Evolutionary conservation across 768 basidiomycete species (phyloP).

Genomic region (Leucocoprinus birnbaumii): DNA sequence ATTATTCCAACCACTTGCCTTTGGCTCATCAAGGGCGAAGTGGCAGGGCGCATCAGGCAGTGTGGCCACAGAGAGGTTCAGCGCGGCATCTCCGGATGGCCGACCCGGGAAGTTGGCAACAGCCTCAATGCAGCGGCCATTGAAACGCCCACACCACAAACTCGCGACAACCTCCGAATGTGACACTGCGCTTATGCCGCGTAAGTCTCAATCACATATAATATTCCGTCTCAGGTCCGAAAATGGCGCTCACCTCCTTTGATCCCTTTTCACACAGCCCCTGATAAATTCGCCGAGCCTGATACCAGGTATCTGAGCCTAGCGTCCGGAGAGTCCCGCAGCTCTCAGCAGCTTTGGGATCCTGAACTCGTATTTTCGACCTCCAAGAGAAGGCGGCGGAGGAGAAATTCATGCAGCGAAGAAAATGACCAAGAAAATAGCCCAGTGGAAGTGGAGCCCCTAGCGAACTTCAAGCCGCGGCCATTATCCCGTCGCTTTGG

Average conservation of each 20-base stretch:
- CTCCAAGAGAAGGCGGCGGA: constrained; percentile 15
- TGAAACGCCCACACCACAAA: constrained; percentile 1
- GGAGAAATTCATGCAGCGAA: constrained; percentile 14
- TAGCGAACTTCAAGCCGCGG: constrained; percentile 20
- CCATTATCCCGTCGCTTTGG: constrained; percentile 32
- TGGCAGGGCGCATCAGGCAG: constrained; percentile 14
- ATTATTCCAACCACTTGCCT: constrained; percentile 33
- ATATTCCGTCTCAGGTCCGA: not conserved
- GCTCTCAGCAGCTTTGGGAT: constrained; percentile 15
- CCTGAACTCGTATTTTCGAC: constrained; percentile 13
- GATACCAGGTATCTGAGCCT: not conserved
- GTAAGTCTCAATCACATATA: constrained; percentile 3
- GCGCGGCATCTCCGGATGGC: constrained; percentile 5
- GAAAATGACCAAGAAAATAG: constrained; percentile 31
- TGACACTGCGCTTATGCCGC: constrained; percentile 4
- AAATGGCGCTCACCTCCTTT: constrained; percentile 1
- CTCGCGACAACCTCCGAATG: not conserved
- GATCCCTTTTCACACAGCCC: constrained; percentile 4
- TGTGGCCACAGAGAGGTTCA: not conserved
- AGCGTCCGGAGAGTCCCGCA: not conserved
- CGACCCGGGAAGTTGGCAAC: constrained; percentile 3
- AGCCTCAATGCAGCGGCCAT: constrained; percentile 3
- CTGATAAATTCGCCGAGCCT: constrained; percentile 3
- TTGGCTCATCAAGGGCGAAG: constrained; percentile 21
- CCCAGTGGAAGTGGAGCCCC: constrained; percentile 13